Percentiles rank a stretch among this genome's conserved stretches.
Evolutionary conservation across 305 asterid species (phyloP).

Genomic region (Solanum hybrid): DNA sequence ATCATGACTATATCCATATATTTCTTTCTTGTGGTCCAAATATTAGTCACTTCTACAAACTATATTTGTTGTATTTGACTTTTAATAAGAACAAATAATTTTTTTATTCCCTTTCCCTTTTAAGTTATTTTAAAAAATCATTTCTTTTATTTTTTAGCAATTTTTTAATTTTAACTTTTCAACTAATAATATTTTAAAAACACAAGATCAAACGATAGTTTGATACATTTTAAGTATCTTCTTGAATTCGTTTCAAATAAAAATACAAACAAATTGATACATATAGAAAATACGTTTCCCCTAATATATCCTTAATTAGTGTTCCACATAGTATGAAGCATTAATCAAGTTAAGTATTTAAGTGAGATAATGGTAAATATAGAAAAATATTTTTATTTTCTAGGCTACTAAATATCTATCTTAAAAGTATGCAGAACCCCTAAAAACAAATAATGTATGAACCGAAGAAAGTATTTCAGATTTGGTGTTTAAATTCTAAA

Average conservation of each 20-base stretch:
- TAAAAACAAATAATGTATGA: neutral
- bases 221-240: too few species aligned
- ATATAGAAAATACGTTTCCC: neutral
- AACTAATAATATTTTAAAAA: neutral
- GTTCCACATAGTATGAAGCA: neutral
- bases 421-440: neutral
- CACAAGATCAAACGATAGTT: neutral
- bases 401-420: neutral
- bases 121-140: too few species aligned
- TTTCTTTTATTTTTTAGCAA: neutral
- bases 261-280: neutral
- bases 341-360: neutral
- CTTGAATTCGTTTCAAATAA: neutral
- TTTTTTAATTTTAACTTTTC: neutral
- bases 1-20: neutral
- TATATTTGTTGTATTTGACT: neutral
- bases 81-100: neutral
- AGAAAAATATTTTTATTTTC: neutral
- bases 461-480: neutral
- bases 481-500: neutral
- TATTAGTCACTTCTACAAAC: neutral
- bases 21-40: neutral
- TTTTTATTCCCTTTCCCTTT: neutral
- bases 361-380: neutral
- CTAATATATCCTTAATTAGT: neutral